Evolutionary conservation across 2,329 filamentous ascomycete genomes (phyloP).

Genomic region (Penicillium nordicum): DNA sequence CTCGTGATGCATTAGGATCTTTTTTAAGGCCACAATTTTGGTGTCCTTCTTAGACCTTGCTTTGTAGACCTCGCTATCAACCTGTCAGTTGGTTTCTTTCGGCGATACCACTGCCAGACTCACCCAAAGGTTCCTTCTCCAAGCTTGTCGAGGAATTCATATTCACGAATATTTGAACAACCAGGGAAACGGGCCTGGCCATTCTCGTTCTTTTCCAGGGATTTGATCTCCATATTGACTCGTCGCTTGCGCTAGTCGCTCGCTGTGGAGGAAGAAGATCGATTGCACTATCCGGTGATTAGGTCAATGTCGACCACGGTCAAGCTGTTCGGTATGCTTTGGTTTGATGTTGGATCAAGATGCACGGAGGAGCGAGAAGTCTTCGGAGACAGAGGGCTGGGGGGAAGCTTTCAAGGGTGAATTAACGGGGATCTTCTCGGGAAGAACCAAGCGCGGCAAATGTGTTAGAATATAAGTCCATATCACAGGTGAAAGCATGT

Average conservation of each 20-base stretch:
- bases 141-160: constrained; percentile 53
- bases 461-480: neutral
- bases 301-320: neutral
- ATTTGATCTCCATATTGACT: constrained; percentile 35
- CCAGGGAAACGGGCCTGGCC: constrained; percentile 67
- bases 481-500: constrained; percentile 1
- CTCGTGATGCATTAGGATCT: constrained; percentile 99
- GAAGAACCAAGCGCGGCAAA: neutral
- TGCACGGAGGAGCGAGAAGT: neutral
- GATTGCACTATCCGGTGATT: neutral
- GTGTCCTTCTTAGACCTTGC: constrained; percentile 73
- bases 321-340: neutral
- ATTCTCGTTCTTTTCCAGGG: constrained; percentile 46
- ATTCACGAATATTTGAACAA: constrained; percentile 60
- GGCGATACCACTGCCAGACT: constrained; percentile 25
- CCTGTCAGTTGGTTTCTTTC: constrained; percentile 12
- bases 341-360: neutral
- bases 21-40: constrained; percentile 82
- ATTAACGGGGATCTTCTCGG: neutral
- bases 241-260: neutral
- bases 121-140: constrained; percentile 95
- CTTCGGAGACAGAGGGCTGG: neutral
- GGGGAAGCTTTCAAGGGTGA: neutral
- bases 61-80: constrained; percentile 79
- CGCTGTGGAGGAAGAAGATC: neutral